Base-by-base conservation (phyloP, 495 filamentous ascomycete species). In the Xylaria flabelliformis region DNA sequence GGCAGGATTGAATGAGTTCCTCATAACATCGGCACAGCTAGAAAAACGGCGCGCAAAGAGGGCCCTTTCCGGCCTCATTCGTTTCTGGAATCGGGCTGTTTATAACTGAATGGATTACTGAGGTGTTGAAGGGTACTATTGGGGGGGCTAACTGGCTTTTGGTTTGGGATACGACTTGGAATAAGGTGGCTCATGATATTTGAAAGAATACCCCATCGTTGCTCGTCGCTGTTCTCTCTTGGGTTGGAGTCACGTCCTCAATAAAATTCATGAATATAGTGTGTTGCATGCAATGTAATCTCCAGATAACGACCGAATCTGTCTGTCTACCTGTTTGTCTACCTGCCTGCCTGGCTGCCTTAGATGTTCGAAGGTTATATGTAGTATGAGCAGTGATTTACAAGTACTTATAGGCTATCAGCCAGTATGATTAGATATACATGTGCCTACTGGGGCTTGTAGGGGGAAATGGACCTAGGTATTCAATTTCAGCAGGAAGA, bases 1-100 rank as follows among this genome's bases (percentile, higher is more conserved):
- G 53, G 48, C 19, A 32, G 63, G 26, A 59, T 50, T 59, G 34
- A 19, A 39, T 67, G 39, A 66, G 51, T 53, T 44, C 39, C 39
- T 55, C 39, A 59, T 36, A 67, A 51, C 29, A 67, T 50, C 29
- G 70, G 51, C 42, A 67, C 41, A 56, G 51, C 70, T 72, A 72
- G 70, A 72, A 44, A 42, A 61, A 34, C 63, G 70, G 70, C 53
- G 44, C 53, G 46, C 59, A 64, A 55, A 42, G 59, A 24, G 50
- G 44, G 69, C 7, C 21, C 21, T 48, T 46, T 55, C 39, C 15
- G 29, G 67, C 17, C 58, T 32, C 4, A 34, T 56, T 51, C 39
- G 36, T n/a, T 36, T 71, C 51, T 46, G 12, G n/a, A 56, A 29
- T 64, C 24, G 48, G 69, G 48, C 17, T 64, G 24, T 34, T 46